A percentile compares a stretch with the other conserved stretches of the same genome.
Conservation (phyloP, 768 basidiomycete genomes). For the Leccinellum luteum region DNA sequence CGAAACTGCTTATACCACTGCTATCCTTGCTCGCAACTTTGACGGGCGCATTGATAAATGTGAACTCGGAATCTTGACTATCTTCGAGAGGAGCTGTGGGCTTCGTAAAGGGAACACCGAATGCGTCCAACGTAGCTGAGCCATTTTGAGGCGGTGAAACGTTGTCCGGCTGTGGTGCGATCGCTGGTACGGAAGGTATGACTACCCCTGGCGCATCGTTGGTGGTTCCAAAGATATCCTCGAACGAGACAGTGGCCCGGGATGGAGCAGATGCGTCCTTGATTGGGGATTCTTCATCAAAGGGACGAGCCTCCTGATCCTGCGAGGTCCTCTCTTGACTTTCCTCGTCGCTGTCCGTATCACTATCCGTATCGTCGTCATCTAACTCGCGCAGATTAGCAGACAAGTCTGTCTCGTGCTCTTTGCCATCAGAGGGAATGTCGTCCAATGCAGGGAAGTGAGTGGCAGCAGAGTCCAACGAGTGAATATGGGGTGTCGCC, state of each 20-base stretch:
- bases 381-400: conserved; percentile 59
- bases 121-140: conserved; percentile 33
- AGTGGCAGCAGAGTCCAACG: conserved; percentile 26
- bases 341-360: conserved; percentile 47
- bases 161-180: conserved; percentile 18
- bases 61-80: conserved; percentile 19
- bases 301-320: conserved; percentile 16
- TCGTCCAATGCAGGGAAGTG: conserved; percentile 41
- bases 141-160: conserved; percentile 14
- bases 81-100: conserved; percentile 16
- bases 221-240: conserved; percentile 52
- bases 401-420: conserved; percentile 51
- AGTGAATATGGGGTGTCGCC: conserved; percentile 14
- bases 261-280: conserved; percentile 12
- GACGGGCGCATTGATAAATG: conserved; percentile 15
- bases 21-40: conserved; percentile 12
- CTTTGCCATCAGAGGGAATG: conserved; percentile 26
- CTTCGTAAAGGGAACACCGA: conserved; percentile 36
- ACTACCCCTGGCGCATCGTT: conserved; percentile 20
- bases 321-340: conserved; percentile 32
- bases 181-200: conserved; percentile 17
- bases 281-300: conserved; percentile 13
- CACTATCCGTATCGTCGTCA: conserved; percentile 52
- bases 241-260: conserved; percentile 40
- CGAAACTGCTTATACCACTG: conserved; percentile 57